Base-by-base conservation (phyloP, 1,284 basidiomycete genomes). In the Naganishia albida region DNA sequence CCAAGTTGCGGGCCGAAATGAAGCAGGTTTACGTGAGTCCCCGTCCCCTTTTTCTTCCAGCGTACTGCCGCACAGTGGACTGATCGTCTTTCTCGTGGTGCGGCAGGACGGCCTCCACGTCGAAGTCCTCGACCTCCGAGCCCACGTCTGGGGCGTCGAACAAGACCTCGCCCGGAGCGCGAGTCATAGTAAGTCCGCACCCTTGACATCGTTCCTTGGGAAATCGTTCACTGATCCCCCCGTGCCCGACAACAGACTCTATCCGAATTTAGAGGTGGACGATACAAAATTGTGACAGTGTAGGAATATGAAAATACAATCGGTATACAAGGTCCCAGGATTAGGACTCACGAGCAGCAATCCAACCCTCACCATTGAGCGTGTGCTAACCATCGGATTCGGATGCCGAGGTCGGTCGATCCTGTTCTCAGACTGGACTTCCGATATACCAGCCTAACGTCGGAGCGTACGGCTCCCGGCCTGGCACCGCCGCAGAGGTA, bases 1-100 rank as follows among this genome's bases (percentile, higher is more conserved):
- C 85, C 39, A 83, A 85, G 68, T 80, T 91, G 20, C 82, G 91
- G 66, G 84, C 84, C 18, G 91, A 94, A 78, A 83, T 88, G 71
- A 93, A 93, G 84, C 92, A 91, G 78, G 78, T 92, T 28, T 90
- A 91, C 67, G 80, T 62, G 38, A 55, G 51, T 25, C 23, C 15
- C n/a, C n/a, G n/a, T n/a, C n/a, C 30, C 7, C 13, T 28, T 50
- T 3, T 39, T 25, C 53, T 20, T 30, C 30, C 16, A 6, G 28
- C 18, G 4, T 10, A 34, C 34, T 34, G 6, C 34, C 34, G 34
- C 34, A 10, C 10, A 34, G 4, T 16, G 28, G 16, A 44, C 26
- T 25, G 44, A 49, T 38, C 3, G 40, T 2, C 6, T 44, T 23
- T 28, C 15, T 30, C n/a, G n/a, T n/a, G n/a, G 50, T 7, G 23